A percentile compares a stretch with the other conserved stretches of the same genome.
These are phyloP conservation scores for Leccinum pellstonianum DNA, from an alignment of 768 basidiomycete genomes.

Conservation along the genomic window DNA sequence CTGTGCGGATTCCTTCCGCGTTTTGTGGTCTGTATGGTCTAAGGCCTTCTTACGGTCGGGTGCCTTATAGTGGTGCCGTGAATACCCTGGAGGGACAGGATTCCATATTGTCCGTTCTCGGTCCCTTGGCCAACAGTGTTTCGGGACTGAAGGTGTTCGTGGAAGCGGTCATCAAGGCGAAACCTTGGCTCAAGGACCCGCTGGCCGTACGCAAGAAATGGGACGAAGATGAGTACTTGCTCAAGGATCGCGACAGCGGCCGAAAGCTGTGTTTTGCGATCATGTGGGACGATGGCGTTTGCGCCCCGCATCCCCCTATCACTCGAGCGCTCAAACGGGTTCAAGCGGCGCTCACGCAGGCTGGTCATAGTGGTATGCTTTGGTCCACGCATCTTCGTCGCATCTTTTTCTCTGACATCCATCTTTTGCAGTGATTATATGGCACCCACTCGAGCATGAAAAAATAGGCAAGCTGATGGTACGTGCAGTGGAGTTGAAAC, in stretches of 20 bases:
- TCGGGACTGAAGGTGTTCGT: conserved; percentile 65
- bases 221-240: conserved; percentile 56
- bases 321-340: conserved; percentile 54
- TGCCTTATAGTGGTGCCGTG: conserved; percentile 66
- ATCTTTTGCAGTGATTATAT: conserved; percentile 57
- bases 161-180: conserved; percentile 54
- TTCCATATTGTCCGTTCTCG: conserved; percentile 67
- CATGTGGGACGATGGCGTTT: conserved; percentile 64
- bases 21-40: conserved; percentile 73
- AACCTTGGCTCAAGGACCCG: conserved; percentile 71
- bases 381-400: neutral
- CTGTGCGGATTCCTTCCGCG: conserved; percentile 66
- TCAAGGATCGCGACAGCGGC: conserved; percentile 59
- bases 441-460: conserved; percentile 55
- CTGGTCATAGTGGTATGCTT: conserved; percentile 61
- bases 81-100: conserved; percentile 74
- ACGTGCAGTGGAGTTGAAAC: conserved; percentile 21
- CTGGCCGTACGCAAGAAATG: conserved; percentile 55
- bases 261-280: conserved; percentile 55
- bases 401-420: neutral
- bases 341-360: conserved; percentile 54
- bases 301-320: conserved; percentile 64
- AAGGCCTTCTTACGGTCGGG: conserved; percentile 63
- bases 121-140: conserved; percentile 63
- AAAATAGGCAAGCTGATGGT: conserved; percentile 46